Conservation (phyloP, 208 protist species). For the Lotmaria passim region DNA sequence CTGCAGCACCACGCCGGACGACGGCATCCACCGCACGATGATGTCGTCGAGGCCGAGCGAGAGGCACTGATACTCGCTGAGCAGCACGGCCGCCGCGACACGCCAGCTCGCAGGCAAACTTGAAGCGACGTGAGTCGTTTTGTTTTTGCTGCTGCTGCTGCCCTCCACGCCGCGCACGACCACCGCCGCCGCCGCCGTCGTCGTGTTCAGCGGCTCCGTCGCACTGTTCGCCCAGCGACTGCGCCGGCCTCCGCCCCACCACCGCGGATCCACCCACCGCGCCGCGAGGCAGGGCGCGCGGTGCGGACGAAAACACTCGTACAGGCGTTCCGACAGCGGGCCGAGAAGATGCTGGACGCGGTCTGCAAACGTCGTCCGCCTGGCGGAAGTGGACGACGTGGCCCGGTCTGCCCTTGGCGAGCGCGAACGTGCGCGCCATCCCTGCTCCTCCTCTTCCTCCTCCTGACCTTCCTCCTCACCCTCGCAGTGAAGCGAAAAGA, state of each 20-base stretch:
- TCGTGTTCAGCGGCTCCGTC: constrained; percentile 27
- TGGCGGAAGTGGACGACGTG: not conserved
- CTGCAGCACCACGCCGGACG: constrained; percentile 66
- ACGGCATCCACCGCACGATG: constrained; percentile 73
- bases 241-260: constrained; percentile 50
- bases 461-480: not conserved
- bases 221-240: constrained; percentile 40
- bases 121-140: too few species aligned
- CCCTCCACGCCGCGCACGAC: constrained; percentile 1
- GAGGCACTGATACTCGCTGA: constrained; percentile 73
- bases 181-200: constrained; percentile 18
- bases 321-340: constrained; percentile 36
- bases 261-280: constrained; percentile 73
- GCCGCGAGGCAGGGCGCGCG: constrained; percentile 41
- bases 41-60: constrained; percentile 50
- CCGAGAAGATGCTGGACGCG: constrained; percentile 11
- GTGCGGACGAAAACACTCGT: constrained; percentile 46
- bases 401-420: not conserved
- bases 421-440: not conserved
- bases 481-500: constrained; percentile 68
- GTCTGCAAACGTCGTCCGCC: not conserved
- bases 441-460: not conserved
- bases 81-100: constrained; percentile 41
- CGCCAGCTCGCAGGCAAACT: constrained; percentile 38
- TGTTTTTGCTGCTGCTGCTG: not conserved